Evolutionary conservation across 306 rosid species (phyloP).

Genomic region (Luffa aegyptiaca): DNA sequence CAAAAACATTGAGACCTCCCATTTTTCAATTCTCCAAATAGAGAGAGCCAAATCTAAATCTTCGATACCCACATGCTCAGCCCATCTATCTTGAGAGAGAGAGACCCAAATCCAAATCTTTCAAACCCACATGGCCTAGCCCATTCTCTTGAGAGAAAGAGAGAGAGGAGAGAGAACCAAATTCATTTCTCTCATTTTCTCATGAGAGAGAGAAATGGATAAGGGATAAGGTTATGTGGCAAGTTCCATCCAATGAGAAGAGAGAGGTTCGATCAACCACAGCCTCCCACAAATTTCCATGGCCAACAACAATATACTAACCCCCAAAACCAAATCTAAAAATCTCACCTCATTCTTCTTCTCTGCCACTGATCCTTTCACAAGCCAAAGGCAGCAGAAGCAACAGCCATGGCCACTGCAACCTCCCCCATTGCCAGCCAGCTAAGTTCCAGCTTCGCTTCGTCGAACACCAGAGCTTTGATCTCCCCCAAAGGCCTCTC

Average conservation of each 20-base stretch:
- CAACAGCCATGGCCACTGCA: conserved; percentile 54
- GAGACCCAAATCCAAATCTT: background rate
- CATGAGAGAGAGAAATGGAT: conserved; percentile 24
- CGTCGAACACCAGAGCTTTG: conserved; percentile 38
- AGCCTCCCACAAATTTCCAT: conserved; percentile 8
- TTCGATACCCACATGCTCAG: background rate
- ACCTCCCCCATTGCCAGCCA: conserved; percentile 80
- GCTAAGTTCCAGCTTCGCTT: conserved; percentile 66
- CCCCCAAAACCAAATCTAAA: conserved; percentile 1
- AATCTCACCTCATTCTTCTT: conserved; percentile 17
- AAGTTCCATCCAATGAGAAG: conserved; percentile 44
- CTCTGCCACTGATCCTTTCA: background rate
- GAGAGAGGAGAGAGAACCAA: background rate
- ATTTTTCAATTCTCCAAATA: background rate
- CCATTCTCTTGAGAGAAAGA: background rate
- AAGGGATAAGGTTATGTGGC: conserved; percentile 51
- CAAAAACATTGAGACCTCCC: no score
- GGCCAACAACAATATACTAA: conserved; percentile 8
- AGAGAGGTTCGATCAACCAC: conserved; percentile 33
- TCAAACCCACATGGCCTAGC: background rate
- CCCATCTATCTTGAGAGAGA: background rate
- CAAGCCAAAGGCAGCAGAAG: conserved; percentile 1
- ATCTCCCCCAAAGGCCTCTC: conserved; percentile 63
- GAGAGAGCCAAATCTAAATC: background rate
- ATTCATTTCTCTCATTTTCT: background rate